Conservation (phyloP, 148 eudicot genomes). For the Dysphania ambrosioides region DNA sequence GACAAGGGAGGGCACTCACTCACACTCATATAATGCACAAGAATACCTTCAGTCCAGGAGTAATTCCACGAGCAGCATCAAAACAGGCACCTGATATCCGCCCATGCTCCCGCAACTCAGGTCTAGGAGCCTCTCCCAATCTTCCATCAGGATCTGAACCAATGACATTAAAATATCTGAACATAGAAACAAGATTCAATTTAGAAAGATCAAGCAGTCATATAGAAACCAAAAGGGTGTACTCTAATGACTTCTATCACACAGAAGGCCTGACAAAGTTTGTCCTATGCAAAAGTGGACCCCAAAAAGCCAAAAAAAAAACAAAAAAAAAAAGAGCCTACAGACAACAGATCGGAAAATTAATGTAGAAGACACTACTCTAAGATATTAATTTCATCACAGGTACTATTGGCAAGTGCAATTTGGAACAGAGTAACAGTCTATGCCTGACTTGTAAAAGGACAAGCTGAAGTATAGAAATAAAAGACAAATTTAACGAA, state of each 20-base stretch:
- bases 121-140: slow-evolving; percentile 96
- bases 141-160: slow-evolving; percentile 96
- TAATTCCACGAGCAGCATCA: slow-evolving; percentile 96
- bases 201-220: background rate
- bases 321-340: no score
- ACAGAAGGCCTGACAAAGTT: background rate
- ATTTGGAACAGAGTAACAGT: background rate
- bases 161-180: slow-evolving; percentile 94
- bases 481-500: background rate
- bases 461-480: background rate
- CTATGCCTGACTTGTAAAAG: background rate
- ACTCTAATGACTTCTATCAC: background rate
- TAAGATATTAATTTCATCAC: background rate
- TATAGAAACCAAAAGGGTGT: background rate
- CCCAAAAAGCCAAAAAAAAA: background rate
- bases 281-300: background rate
- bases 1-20: background rate
- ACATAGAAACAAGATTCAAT: background rate
- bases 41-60: slow-evolving; percentile 70
- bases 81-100: slow-evolving; percentile 97
- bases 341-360: background rate
- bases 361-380: no score
- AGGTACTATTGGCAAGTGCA: background rate
- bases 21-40: no score
- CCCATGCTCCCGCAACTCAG: slow-evolving; percentile 88